Evolutionary conservation across 1,284 basidiomycete genomes (phyloP).

Genomic region (Xerocomus nothofagi): DNA sequence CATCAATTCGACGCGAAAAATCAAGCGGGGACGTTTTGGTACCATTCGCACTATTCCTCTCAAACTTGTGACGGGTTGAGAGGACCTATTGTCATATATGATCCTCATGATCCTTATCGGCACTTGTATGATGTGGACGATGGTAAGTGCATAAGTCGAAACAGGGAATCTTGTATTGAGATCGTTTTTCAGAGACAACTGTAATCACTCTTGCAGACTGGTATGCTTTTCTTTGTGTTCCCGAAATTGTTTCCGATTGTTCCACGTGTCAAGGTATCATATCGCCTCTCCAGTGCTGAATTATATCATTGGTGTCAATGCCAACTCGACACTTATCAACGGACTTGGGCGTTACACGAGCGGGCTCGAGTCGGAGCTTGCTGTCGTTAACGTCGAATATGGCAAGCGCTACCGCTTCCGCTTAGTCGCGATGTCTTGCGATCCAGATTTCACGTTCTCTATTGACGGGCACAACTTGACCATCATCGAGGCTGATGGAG

Average conservation of each 20-base stretch:
- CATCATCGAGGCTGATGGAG: slow-evolving; percentile 39
- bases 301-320: slow-evolving; percentile 17
- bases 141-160: slow-evolving; percentile 21
- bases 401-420: slow-evolving; percentile 37
- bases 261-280: slow-evolving; percentile 26
- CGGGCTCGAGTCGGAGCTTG: slow-evolving; percentile 25
- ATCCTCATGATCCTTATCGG: slow-evolving; percentile 36
- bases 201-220: slow-evolving; percentile 35
- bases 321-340: slow-evolving; percentile 34
- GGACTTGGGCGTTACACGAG: slow-evolving; percentile 33
- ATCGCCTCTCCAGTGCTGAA: slow-evolving; percentile 15
- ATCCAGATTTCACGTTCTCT: slow-evolving; percentile 32
- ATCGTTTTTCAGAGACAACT: slow-evolving; percentile 26
- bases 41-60: slow-evolving; percentile 37
- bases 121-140: slow-evolving; percentile 39
- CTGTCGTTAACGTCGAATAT: slow-evolving; percentile 31
- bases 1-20: slow-evolving; percentile 35
- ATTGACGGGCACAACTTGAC: slow-evolving; percentile 38
- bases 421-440: slow-evolving; percentile 29
- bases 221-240: slow-evolving; percentile 9
- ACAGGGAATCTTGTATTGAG: background rate
- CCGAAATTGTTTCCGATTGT: background rate
- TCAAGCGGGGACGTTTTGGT: slow-evolving; percentile 44
- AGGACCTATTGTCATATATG: slow-evolving; percentile 35
- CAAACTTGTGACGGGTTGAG: slow-evolving; percentile 35